Evolutionary conservation across 768 basidiomycete genomes (phyloP).

Genomic region (Galerina marginata): DNA sequence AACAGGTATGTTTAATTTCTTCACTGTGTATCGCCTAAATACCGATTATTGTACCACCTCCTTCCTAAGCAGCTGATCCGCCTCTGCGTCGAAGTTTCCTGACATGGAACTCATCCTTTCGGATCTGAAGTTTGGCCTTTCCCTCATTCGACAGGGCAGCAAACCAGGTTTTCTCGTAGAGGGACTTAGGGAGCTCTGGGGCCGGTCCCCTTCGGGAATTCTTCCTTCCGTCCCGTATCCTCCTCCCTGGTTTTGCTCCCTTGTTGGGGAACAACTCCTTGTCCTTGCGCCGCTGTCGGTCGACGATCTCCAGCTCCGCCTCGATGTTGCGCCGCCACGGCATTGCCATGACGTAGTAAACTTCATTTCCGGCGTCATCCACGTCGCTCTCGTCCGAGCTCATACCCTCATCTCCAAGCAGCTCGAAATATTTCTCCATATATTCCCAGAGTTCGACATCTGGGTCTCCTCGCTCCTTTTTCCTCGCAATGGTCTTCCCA

Average conservation of each 20-base stretch:
- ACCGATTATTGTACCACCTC: no score
- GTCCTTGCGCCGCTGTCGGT: constrained; percentile 8
- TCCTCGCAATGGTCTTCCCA: background rate
- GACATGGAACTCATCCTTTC: background rate
- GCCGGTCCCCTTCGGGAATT: background rate
- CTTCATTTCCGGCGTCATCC: constrained; percentile 3
- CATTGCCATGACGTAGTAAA: constrained; percentile 13
- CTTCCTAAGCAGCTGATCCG: background rate
- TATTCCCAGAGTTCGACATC: constrained; percentile 15
- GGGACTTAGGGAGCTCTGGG: background rate
- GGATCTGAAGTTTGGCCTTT: background rate
- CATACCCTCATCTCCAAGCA: constrained; percentile 18
- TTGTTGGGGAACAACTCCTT: constrained; percentile 12
- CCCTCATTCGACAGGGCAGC: background rate
- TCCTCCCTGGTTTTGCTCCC: constrained; percentile 7
- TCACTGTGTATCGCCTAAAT: no score
- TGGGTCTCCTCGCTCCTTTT: constrained; percentile 3
- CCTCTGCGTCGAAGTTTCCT: background rate
- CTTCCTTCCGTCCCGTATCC: background rate
- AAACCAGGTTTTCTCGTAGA: background rate
- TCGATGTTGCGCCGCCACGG: constrained; percentile 14
- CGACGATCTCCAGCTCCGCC: constrained; percentile 12
- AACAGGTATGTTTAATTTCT: no score
- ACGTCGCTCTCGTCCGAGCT: constrained; percentile 21
- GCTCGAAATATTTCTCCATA: constrained; percentile 5